phyloP scores from a whole-genome alignment of 2,329 filamentous ascomycete species.

The Penicillium sumatraense region DNA sequence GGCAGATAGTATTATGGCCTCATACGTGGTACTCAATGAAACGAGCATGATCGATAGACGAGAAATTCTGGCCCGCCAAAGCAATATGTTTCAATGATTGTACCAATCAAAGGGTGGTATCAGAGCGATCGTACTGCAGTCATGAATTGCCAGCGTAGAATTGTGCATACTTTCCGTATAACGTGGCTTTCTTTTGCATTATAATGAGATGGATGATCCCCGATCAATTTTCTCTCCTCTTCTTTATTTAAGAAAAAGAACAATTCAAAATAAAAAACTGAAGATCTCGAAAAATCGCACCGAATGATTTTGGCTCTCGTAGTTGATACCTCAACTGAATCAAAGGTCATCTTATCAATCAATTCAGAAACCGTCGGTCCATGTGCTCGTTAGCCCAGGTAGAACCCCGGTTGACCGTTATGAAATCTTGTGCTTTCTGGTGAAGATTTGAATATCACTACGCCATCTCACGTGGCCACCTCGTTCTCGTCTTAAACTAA shows the following conservation, averaged over 20 bases:
- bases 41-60: not conserved
- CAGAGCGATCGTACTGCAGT: conserved; percentile 2
- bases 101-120: conserved; percentile 4
- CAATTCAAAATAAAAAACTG: too few species aligned
- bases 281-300: not conserved
- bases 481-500: too few species aligned
- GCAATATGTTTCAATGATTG: not conserved
- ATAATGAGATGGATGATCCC: not conserved
- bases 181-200: conserved; percentile 11
- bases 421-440: not conserved
- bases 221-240: not conserved
- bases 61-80: not conserved
- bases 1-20: not conserved
- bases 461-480: not conserved
- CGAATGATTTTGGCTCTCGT: not conserved
- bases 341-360: conserved; percentile 14
- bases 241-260: too few species aligned
- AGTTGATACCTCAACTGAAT: not conserved
- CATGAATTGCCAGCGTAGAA: conserved; percentile 10
- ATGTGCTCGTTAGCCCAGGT: not conserved
- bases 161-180: conserved; percentile 14
- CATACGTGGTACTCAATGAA: not conserved
- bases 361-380: conserved; percentile 12
- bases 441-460: not conserved
- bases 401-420: not conserved